Base-by-base conservation (phyloP, 345 rosid species). In the Bretschneidera sinensis region DNA sequence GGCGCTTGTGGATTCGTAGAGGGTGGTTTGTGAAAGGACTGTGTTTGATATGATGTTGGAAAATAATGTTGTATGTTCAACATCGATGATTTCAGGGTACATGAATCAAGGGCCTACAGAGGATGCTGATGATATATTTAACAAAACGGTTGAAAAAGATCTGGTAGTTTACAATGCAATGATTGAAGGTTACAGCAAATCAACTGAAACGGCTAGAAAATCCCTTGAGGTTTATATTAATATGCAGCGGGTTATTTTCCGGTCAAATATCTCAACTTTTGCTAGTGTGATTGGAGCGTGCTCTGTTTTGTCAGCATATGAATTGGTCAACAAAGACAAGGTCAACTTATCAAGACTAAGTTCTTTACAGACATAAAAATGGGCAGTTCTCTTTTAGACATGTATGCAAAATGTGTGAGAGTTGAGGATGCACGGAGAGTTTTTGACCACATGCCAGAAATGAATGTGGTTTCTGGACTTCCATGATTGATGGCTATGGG, bases 401-500 rank as follows among this genome's bases (percentile, higher is more conserved):
- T 89, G 98, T 86, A 87, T 50, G 81, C 97, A 2, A 92, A 92
- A 73, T 87, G 91, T 48, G 98, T 97, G 28, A 84, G 76, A 61
- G 70, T 79, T 10, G 76, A 77, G 48, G 83, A 89, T 66, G 94
- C 91, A 16, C 62, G 81, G 50, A 79, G 74, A 54, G 60, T 80
- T 52, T 92, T 92, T 54, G 77, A 85, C 22, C 48, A 70, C 66
- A 87, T 89, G 94, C 70, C 69, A 17, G 71, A 77, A 62, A 90
- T 62, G 75, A 92, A 87, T 51, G 94, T 92, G 31, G 87, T 89
- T 75, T 78, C 97, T 92, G 98, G 98, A 85, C 96, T 54, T 92
- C 97, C 0, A 78, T 92, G 97, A 89, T 92, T 21, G 98, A 85
- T 81, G 98, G 98, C n/a, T 87, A 79, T 55, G 98, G 97, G 11